These are phyloP conservation scores for Raffaelea arxii DNA, from an alignment of 2,329 filamentous ascomycete genomes.

Conservation along the genomic window DNA sequence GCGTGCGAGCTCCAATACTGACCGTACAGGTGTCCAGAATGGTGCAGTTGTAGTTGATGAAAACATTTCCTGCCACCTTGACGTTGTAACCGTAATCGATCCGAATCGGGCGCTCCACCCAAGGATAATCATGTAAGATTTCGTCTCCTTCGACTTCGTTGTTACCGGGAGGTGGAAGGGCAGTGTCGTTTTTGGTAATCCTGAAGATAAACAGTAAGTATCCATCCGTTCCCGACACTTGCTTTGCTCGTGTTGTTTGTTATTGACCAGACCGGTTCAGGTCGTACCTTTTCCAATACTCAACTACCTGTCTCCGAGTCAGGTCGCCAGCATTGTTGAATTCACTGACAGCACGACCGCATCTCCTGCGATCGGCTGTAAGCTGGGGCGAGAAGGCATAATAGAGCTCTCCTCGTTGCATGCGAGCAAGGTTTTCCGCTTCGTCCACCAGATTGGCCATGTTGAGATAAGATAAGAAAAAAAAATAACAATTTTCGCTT, in stretches of 20 bases:
- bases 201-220: no score
- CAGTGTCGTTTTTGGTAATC: slow-evolving; percentile 49
- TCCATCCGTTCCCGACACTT: no score
- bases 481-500: no score
- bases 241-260: no score
- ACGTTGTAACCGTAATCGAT: slow-evolving; percentile 73
- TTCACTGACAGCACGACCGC: slow-evolving; percentile 46
- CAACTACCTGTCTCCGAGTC: slow-evolving; percentile 49
- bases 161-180: slow-evolving; percentile 48
- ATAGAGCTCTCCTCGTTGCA: slow-evolving; percentile 63
- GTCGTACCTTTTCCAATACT: slow-evolving; percentile 68
- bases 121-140: slow-evolving; percentile 54
- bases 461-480: no score
- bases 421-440: slow-evolving; percentile 40
- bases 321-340: slow-evolving; percentile 50
- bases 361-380: slow-evolving; percentile 50
- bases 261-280: no score
- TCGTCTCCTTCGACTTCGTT: slow-evolving; percentile 54
- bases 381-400: slow-evolving; percentile 62
- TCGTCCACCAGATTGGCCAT: slow-evolving; percentile 20
- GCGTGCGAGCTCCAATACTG: slow-evolving; percentile 63
- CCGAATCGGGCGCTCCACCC: slow-evolving; percentile 57
- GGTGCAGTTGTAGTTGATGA: slow-evolving; percentile 62
- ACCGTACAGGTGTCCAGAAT: slow-evolving; percentile 70
- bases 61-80: slow-evolving; percentile 58